phyloP scores from a whole-genome alignment of 345 rosid genomes.

The Linum lewisii region DNA sequence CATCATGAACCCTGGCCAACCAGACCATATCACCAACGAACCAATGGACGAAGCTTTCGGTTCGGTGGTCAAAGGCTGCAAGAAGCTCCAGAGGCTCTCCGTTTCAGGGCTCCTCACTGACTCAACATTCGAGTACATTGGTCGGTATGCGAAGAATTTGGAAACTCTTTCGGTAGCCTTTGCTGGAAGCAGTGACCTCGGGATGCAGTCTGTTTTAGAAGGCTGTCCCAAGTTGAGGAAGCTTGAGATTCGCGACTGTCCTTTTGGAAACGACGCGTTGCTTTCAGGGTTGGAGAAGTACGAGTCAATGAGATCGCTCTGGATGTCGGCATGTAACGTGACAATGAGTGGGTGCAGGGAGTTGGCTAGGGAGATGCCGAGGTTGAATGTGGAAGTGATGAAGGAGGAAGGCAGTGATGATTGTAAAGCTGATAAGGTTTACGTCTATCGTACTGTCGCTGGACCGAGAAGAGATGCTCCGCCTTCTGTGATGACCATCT shows the following conservation, averaged over 20 bases:
- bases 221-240: constrained; percentile 60
- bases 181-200: constrained; percentile 63
- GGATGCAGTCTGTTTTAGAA: constrained; percentile 49
- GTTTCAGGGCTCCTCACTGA: constrained; percentile 60
- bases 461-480: constrained; percentile 71
- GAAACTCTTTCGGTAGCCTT: constrained; percentile 69
- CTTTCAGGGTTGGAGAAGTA: constrained; percentile 60
- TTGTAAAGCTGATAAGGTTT: constrained; percentile 45
- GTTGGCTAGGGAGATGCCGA: constrained; percentile 55
- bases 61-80: constrained; percentile 58
- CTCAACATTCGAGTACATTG: constrained; percentile 50
- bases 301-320: constrained; percentile 72
- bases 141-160: constrained; percentile 54
- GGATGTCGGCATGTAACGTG: constrained; percentile 71
- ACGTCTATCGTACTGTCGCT: constrained; percentile 54
- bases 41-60: constrained; percentile 76
- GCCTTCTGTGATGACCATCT: constrained; percentile 47
- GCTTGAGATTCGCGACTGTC: constrained; percentile 72
- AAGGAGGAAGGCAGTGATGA: constrained; percentile 53
- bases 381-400: constrained; percentile 69
- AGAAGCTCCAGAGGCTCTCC: constrained; percentile 54
- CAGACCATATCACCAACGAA: constrained; percentile 48
- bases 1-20: constrained; percentile 62
- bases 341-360: constrained; percentile 47
- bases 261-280: constrained; percentile 55